Conservation (phyloP, 306 rosid genomes). For the Cercis canadensis region DNA sequence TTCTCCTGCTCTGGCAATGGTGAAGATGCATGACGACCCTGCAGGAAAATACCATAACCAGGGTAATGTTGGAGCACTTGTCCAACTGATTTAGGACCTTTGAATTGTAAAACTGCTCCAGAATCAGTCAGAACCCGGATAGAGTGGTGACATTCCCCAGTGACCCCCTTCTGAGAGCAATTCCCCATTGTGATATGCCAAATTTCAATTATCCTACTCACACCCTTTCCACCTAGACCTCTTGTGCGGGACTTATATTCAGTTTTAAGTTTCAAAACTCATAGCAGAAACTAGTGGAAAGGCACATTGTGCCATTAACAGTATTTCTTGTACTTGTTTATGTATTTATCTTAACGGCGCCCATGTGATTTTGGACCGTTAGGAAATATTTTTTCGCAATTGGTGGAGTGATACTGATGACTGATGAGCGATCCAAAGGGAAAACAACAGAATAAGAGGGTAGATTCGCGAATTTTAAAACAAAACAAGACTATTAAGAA, state of each 20-base stretch:
- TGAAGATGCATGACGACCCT: slow-evolving; percentile 44
- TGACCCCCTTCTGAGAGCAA: slow-evolving; percentile 59
- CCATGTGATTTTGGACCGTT: slow-evolving; percentile 81
- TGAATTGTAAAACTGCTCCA: slow-evolving; percentile 62
- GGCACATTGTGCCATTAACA: slow-evolving; percentile 40
- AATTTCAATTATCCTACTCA: too few species aligned
- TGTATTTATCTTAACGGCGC: slow-evolving; percentile 41
- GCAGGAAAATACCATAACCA: slow-evolving; percentile 61
- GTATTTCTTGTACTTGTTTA: slow-evolving; percentile 26
- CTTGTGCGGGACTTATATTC: too few species aligned
- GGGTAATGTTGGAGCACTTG: slow-evolving; percentile 57
- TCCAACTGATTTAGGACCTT: slow-evolving; percentile 59
- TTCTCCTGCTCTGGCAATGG: slow-evolving; percentile 51
- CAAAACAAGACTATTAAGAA: too few species aligned
- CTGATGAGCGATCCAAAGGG: too few species aligned
- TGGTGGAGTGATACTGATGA: slow-evolving; percentile 6
- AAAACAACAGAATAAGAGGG: too few species aligned
- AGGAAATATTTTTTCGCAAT: slow-evolving; percentile 42
- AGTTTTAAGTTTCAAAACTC: too few species aligned
- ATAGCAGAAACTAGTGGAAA: too few species aligned
- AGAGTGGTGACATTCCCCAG: slow-evolving; percentile 56
- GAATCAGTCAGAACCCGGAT: slow-evolving; percentile 63
- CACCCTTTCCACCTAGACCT: too few species aligned
- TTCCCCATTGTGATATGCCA: slow-evolving; percentile 59
- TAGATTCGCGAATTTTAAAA: too few species aligned